Conservation (phyloP, 768 basidiomycete genomes). For the Leccinum longicurvipes region DNA sequence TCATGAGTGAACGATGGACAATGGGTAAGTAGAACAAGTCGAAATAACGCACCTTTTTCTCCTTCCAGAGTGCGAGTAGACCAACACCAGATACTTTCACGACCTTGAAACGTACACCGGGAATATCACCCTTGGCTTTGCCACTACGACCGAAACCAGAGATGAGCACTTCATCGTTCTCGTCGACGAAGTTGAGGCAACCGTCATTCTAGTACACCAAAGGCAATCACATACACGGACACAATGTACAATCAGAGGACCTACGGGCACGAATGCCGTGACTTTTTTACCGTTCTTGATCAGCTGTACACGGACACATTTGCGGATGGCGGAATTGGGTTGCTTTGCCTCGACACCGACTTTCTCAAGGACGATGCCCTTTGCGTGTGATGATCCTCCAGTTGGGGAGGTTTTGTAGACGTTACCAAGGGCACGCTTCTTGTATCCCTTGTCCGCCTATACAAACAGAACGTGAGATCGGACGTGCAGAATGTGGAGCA, state of each 20-base stretch:
- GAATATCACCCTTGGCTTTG: slow-evolving; percentile 99
- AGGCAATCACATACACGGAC: slow-evolving; percentile 4
- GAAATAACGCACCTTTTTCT: slow-evolving; percentile 80
- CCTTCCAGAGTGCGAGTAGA: slow-evolving; percentile 96
- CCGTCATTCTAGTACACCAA: slow-evolving; percentile 71
- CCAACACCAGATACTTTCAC: slow-evolving; percentile 99
- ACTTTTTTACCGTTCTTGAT: slow-evolving; percentile 99
- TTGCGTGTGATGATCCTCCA: slow-evolving; percentile 98
- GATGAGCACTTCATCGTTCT: slow-evolving; percentile 99
- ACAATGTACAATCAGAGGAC: slow-evolving; percentile 30
- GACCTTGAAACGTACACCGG: slow-evolving; percentile 99
- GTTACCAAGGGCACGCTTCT: slow-evolving; percentile 99
- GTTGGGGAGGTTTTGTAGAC: slow-evolving; percentile 99
- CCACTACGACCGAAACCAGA: slow-evolving; percentile 99
- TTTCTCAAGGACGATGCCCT: slow-evolving; percentile 99
- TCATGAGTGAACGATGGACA: not conserved
- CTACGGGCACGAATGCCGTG: slow-evolving; percentile 97
- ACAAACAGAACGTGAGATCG: slow-evolving; percentile 16
- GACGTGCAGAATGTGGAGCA: not conserved
- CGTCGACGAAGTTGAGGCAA: slow-evolving; percentile 97
- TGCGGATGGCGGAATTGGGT: slow-evolving; percentile 99
- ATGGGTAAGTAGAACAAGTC: not conserved
- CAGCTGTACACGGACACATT: slow-evolving; percentile 99
- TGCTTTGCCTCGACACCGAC: slow-evolving; percentile 99
- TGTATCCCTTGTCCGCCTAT: slow-evolving; percentile 97